Evolutionary conservation across 768 basidiomycete species (phyloP).

Genomic region (Auriscalpium microsporum): DNA sequence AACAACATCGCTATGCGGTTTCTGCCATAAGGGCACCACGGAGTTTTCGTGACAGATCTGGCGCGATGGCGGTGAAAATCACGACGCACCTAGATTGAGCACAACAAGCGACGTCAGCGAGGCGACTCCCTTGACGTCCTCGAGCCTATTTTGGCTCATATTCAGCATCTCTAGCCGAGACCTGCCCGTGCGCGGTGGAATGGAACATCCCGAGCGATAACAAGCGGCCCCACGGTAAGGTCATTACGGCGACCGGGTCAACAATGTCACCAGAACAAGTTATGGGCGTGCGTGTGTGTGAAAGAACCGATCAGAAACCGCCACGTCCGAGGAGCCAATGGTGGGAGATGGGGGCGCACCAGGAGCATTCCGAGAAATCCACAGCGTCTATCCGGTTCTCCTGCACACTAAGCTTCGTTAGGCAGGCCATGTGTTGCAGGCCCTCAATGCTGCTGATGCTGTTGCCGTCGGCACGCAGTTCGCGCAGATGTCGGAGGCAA

Average conservation of each 20-base stretch:
- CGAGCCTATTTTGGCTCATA: slow-evolving; percentile 67
- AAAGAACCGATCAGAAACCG: slow-evolving; percentile 6
- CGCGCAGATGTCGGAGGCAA: slow-evolving; percentile 77
- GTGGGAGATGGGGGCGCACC: slow-evolving; percentile 40
- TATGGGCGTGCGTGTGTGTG: slow-evolving; percentile 1
- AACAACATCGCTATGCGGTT: slow-evolving; percentile 2
- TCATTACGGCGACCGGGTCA: slow-evolving; percentile 5
- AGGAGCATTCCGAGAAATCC: slow-evolving; percentile 55
- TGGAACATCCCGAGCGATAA: not conserved
- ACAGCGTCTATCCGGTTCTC: slow-evolving; percentile 59
- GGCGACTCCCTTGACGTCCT: slow-evolving; percentile 48
- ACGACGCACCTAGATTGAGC: slow-evolving; percentile 74
- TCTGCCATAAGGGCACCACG: slow-evolving; percentile 10
- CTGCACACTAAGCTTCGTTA: slow-evolving; percentile 77
- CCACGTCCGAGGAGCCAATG: slow-evolving; percentile 6
- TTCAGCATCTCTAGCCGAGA: slow-evolving; percentile 70
- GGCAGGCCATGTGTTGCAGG: slow-evolving; percentile 67
- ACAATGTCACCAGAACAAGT: too few relatives aligned
- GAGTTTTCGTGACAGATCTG: not conserved
- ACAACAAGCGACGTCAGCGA: slow-evolving; percentile 55
- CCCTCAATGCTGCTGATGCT: slow-evolving; percentile 66
- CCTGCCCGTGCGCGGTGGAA: slow-evolving; percentile 22
- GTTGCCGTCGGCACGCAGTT: slow-evolving; percentile 88
- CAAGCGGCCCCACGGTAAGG: slow-evolving; percentile 5
- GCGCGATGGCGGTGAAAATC: slow-evolving; percentile 1